These are phyloP conservation scores for Diaporthe capsici DNA, from an alignment of 2,329 filamentous ascomycete species.

Conservation along the genomic window DNA sequence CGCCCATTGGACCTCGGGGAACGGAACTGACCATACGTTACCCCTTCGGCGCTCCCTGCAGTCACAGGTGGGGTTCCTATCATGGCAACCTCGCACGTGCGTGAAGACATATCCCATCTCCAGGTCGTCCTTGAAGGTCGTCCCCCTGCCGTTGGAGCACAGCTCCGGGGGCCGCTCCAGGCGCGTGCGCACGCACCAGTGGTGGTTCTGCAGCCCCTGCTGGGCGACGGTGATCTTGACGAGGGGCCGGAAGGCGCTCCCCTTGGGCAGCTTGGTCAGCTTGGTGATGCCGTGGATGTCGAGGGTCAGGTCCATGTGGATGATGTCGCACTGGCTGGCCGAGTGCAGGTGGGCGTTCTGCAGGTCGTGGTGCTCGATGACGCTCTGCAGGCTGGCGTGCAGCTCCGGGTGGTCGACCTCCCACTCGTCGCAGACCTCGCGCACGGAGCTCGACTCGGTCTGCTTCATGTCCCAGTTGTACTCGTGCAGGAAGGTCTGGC, in stretches of 20 bases:
- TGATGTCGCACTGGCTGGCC: constrained; percentile 68
- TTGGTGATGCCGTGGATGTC: constrained; percentile 70
- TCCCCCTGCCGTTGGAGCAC: constrained; percentile 58
- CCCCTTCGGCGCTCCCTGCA: constrained; percentile 63
- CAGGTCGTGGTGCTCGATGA: constrained; percentile 51
- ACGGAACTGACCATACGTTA: constrained; percentile 66
- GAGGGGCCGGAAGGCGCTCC: constrained; percentile 72
- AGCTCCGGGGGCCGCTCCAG: constrained; percentile 71
- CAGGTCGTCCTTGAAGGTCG: constrained; percentile 54
- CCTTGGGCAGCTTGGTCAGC: constrained; percentile 63
- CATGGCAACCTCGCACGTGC: constrained; percentile 67
- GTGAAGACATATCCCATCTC: constrained; percentile 63
- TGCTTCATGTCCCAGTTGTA: constrained; percentile 69
- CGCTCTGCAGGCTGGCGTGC: constrained; percentile 64
- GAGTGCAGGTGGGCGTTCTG: constrained; percentile 40
- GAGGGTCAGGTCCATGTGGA: constrained; percentile 74
- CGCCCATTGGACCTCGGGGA: constrained; percentile 71
- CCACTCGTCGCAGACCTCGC: constrained; percentile 69
- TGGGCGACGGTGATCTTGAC: constrained; percentile 72
- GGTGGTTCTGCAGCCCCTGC: constrained; percentile 66
- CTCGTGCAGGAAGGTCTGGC: constrained; percentile 68
- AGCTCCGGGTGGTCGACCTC: constrained; percentile 71
- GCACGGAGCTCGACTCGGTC: constrained; percentile 68
- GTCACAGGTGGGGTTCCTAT: constrained; percentile 63
- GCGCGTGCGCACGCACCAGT: constrained; percentile 73